These are phyloP conservation scores for Cryptosporidium meleagridis DNA, from an alignment of 169 alveolate genomes.

Conservation along the genomic window DNA sequence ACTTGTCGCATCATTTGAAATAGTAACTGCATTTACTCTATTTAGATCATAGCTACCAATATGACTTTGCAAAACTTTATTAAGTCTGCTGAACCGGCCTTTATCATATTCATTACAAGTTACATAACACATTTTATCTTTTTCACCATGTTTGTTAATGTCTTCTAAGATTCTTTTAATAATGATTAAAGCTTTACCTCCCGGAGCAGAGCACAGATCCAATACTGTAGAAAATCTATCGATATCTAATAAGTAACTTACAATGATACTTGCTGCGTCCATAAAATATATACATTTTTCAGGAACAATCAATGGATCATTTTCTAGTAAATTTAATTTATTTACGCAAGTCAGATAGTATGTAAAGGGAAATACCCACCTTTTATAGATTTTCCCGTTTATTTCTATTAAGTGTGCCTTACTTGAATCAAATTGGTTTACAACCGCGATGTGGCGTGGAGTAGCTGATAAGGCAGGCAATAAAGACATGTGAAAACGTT, in stretches of 20 bases:
- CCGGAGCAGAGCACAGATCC: constrained; percentile 90
- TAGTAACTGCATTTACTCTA: constrained; percentile 5
- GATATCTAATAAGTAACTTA: constrained; percentile 9
- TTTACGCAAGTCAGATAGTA: neutral
- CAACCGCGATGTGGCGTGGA: constrained; percentile 57
- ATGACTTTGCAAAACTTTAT: constrained; percentile 73
- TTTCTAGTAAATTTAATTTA: neutral
- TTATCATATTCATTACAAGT: constrained; percentile 80
- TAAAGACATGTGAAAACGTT: neutral
- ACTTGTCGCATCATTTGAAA: constrained; percentile 29
- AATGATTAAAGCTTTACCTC: constrained; percentile 85
- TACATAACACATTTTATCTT: constrained; percentile 73
- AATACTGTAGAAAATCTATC: constrained; percentile 80
- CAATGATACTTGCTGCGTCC: constrained; percentile 69
- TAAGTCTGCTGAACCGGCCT: constrained; percentile 77
- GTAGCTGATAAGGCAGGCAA: constrained; percentile 35
- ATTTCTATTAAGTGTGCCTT: neutral
- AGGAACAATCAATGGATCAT: neutral
- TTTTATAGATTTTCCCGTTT: constrained; percentile 22
- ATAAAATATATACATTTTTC: constrained; percentile 49
- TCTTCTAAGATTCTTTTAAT: constrained; percentile 75
- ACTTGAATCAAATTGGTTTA: neutral
- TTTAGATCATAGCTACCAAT: constrained; percentile 30
- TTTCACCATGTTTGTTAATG: constrained; percentile 42
- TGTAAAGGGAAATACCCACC: constrained; percentile 48